Conservation (phyloP, 1,284 basidiomycete genomes). For the Vanrija humicola region DNA sequence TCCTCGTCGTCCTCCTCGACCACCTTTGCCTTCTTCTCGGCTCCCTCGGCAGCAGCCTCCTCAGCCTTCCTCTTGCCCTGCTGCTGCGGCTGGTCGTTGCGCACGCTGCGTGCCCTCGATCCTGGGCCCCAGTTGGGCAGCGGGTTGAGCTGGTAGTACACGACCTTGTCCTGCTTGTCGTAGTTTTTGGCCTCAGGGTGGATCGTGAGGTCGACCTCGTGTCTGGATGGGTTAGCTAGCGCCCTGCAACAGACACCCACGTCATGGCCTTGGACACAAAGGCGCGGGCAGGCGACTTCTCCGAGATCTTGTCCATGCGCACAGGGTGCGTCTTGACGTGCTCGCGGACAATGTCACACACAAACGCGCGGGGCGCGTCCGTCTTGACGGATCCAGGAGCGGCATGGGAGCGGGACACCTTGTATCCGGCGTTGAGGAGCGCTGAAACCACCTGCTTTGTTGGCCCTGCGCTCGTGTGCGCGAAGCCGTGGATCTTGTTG, state of each 20-base stretch:
- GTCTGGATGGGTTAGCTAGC: conserved; percentile 48
- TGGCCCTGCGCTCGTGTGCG: conserved; percentile 46
- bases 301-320: conserved; percentile 70
- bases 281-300: conserved; percentile 62
- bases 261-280: conserved; percentile 63
- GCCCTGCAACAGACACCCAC: conserved; percentile 51
- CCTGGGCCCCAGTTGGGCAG: conserved; percentile 85
- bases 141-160: conserved; percentile 90
- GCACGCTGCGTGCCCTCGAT: conserved; percentile 21
- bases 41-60: conserved; percentile 2
- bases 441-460: conserved; percentile 77
- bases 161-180: conserved; percentile 58
- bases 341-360: conserved; percentile 78
- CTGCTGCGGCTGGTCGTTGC: neutral
- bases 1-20: conserved; percentile 16
- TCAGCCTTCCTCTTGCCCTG: conserved; percentile 4
- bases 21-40: conserved; percentile 12
- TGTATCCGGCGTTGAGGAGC: conserved; percentile 77
- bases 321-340: conserved; percentile 76
- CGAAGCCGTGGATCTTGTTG: conserved; percentile 66
- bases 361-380: conserved; percentile 64
- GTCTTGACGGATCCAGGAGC: conserved; percentile 88
- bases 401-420: conserved; percentile 86
- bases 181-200: conserved; percentile 63
- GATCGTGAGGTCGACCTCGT: conserved; percentile 65